A percentile compares a stretch with the other conserved stretches of the same genome.
Evolutionary conservation across 2,329 filamentous ascomycete genomes (phyloP).

Genomic region (Colletotrichum paranaense): DNA sequence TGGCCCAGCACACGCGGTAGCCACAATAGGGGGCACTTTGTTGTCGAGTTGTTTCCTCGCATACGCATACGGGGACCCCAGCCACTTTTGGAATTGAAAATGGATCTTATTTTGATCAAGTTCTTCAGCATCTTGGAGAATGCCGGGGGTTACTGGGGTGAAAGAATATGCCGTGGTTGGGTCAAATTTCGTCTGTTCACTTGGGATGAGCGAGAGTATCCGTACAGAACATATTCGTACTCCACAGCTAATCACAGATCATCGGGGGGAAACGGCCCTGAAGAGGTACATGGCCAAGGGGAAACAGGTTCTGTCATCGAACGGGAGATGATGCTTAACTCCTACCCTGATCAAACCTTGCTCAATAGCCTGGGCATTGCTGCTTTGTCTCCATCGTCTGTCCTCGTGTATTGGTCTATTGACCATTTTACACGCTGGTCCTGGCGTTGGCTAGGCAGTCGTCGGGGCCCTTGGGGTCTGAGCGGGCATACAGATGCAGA

Average conservation of each 20-base stretch:
- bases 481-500: neutral
- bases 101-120: conserved; percentile 14
- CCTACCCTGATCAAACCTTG: neutral
- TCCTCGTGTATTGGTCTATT: neutral
- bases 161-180: conserved; percentile 1
- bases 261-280: neutral
- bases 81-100: conserved; percentile 29
- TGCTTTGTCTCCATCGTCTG: neutral
- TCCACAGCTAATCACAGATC: conserved; percentile 32
- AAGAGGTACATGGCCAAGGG: conserved; percentile 5
- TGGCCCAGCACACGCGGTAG: conserved; percentile 7
- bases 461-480: conserved; percentile 7
- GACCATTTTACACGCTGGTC: neutral
- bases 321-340: conserved; percentile 28
- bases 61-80: conserved; percentile 9
- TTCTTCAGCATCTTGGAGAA: conserved; percentile 4
- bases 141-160: neutral
- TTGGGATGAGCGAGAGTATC: conserved; percentile 24
- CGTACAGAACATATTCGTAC: neutral
- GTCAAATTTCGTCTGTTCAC: conserved; percentile 15
- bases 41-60: neutral
- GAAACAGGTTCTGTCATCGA: neutral
- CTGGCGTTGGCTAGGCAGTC: neutral
- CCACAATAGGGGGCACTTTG: conserved; percentile 33
- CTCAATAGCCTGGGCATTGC: neutral